These are phyloP conservation scores for Helianthus tuberosus DNA, from an alignment of 129 eudicot species.

Conservation along the genomic window DNA sequence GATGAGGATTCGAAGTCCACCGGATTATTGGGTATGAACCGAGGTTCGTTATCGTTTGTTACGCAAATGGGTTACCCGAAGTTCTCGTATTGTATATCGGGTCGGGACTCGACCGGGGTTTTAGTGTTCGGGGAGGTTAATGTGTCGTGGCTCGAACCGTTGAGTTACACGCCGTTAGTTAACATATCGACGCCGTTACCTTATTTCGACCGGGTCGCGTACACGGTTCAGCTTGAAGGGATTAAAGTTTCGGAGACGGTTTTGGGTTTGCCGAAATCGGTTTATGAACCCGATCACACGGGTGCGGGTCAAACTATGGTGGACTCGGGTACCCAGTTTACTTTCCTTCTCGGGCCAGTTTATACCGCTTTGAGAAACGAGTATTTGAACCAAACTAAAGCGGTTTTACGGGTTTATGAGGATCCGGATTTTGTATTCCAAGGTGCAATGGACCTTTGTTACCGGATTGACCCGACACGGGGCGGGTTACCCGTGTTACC, in stretches of 20 bases:
- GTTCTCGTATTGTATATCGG: conserved; percentile 77
- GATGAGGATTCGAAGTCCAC: conserved; percentile 65
- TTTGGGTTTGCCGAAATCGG: conserved; percentile 50
- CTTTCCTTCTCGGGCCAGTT: conserved; percentile 70
- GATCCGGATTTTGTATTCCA: conserved; percentile 66
- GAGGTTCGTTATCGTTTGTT: conserved; percentile 75
- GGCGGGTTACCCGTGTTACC: conserved; percentile 50
- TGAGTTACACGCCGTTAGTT: conserved; percentile 73
- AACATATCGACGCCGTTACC: conserved; percentile 68
- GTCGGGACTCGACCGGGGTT: conserved; percentile 63
- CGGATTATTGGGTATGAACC: conserved; percentile 85
- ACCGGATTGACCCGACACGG: conserved; percentile 26
- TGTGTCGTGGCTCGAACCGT: conserved; percentile 51
- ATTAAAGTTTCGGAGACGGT: conserved; percentile 47
- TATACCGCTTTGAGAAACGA: conserved; percentile 60
- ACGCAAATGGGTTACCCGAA: conserved; percentile 68
- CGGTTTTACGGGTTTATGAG: conserved; percentile 46
- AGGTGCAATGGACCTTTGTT: conserved; percentile 75
- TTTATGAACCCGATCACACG: conserved; percentile 74
- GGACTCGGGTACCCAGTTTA: conserved; percentile 79
- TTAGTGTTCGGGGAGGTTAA: conserved; percentile 55
- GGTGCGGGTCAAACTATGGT: conserved; percentile 95
- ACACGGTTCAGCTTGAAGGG: conserved; percentile 71
- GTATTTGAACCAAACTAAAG: conserved; percentile 51
- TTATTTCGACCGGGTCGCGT: conserved; percentile 67